Evolutionary conservation across 331 rosid genomes (phyloP), one percentile per base, ranked within the genome.

Genomic region (Malus hybrid): DNA sequence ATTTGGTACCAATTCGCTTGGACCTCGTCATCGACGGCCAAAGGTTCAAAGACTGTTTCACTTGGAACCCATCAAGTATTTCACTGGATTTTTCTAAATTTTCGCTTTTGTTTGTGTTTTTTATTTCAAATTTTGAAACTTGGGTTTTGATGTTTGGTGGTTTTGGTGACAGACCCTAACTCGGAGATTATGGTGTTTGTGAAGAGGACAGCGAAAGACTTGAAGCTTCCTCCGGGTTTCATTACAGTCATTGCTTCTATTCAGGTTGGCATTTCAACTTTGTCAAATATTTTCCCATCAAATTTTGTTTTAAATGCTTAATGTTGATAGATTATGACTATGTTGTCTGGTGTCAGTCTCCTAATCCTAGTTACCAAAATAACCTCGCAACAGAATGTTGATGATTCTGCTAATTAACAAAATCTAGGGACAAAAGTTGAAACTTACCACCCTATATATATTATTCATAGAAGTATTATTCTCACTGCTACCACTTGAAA

Each of bases 121-220:
- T 57, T 57, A 57, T 12, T 44, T 73, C 4, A 15, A 28, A 20
- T 13, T 73, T 5, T 29, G 20, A 7, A 2, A 67, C 11, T 57
- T 44, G 68, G 44, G 44, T 8, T 64, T 64, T 18, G 44, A 15
- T 64, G 22, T 42, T 3, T 36, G 59, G 14, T 73, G 69, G 11
- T 61, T 42, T 11, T 73, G 69, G 18, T 16, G 69, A 28, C 59
- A 91, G 96, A 94, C 85, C 92, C 93, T 1, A 97, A 94, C 81
- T 84, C 93, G 0, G 99, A 92, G 86, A 85, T 90, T n/a, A 92
- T 80, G 7, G 76, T 87, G 20, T 89, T 94, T 80, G 97, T 97
- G 0, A 92, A 83, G 81, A 85, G 92, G 60, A 92, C 97, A 4
- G 97, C 87, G 13, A 92, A 82, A 80, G 97, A 92, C 84, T 83